Evolutionary conservation across 1,139 yeast species (phyloP).

Genomic region (Pichia sp.): DNA sequence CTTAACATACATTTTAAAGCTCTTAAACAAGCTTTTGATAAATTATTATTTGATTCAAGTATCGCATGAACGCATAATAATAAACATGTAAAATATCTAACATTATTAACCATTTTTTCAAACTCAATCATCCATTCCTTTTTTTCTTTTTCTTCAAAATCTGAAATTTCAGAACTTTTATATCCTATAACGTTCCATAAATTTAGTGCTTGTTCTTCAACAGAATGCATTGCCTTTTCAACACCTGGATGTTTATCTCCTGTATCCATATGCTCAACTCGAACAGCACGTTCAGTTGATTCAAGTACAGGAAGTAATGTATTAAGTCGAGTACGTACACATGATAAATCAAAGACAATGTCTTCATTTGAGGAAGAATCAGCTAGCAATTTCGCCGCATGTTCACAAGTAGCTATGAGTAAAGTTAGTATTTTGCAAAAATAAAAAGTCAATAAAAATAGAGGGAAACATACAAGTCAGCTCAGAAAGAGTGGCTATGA

Average conservation of each 20-base stretch:
- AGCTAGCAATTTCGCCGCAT: constrained; percentile 1
- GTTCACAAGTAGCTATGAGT: constrained; percentile 18
- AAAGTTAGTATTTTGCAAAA: too few relatives aligned
- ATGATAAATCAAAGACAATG: constrained; percentile 14
- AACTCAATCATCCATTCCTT: constrained; percentile 1
- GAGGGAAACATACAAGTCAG: constrained; percentile 8
- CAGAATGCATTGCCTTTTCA: too few relatives aligned
- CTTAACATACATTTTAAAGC: constrained; percentile 18
- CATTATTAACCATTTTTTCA: neutral
- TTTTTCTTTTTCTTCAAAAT: neutral
- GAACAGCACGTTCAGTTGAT: constrained; percentile 15
- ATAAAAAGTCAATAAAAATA: neutral
- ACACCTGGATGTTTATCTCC: too few relatives aligned
- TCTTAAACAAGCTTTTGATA: constrained; percentile 20
- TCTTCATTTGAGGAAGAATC: constrained; percentile 1
- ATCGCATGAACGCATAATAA: constrained; percentile 27
- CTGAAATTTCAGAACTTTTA: neutral
- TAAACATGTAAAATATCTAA: constrained; percentile 24
- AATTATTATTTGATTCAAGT: too few relatives aligned
- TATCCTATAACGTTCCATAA: constrained; percentile 30
- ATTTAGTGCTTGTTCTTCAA: constrained; percentile 25
- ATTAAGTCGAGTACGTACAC: constrained; percentile 14
- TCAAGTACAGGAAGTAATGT: constrained; percentile 16
- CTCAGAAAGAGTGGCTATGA: constrained; percentile 8
- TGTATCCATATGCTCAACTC: too few relatives aligned